Evolutionary conservation across 257 asterid species (phyloP).

Genomic region (Eucommia ulmoides): DNA sequence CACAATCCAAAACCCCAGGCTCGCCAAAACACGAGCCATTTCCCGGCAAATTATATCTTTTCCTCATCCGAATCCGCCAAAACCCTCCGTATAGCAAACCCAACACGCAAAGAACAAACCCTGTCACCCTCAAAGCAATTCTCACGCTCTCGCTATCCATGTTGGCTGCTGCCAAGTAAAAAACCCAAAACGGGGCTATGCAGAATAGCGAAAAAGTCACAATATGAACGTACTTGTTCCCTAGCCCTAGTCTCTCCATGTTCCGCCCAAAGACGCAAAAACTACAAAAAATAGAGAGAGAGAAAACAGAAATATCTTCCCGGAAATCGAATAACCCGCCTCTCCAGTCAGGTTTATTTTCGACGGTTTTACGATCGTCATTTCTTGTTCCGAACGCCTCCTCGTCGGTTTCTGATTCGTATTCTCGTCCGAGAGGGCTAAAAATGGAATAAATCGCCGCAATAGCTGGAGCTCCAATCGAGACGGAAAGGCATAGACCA

Average conservation of each 20-base stretch:
- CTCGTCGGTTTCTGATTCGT: neutral
- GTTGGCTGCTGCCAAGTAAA: neutral
- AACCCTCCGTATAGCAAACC: neutral
- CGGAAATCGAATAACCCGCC: neutral
- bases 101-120: neutral
- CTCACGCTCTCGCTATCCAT: neutral
- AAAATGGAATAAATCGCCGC: neutral
- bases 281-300: neutral
- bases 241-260: neutral
- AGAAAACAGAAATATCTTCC: neutral
- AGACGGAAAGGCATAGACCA: neutral
- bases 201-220: neutral
- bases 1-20: neutral
- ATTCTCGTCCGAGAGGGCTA: neutral
- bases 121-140: neutral
- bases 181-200: neutral
- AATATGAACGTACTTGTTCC: neutral
- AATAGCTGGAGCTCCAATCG: neutral
- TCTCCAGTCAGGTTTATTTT: constrained; percentile 1
- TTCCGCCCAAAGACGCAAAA: neutral
- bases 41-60: neutral
- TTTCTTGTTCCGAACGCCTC: neutral
- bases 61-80: neutral
- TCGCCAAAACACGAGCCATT: neutral
- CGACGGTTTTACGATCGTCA: neutral